Evolutionary conservation across 2,329 filamentous ascomycete genomes (phyloP).

Genomic region (Paraphoma chrysanthemicola): DNA sequence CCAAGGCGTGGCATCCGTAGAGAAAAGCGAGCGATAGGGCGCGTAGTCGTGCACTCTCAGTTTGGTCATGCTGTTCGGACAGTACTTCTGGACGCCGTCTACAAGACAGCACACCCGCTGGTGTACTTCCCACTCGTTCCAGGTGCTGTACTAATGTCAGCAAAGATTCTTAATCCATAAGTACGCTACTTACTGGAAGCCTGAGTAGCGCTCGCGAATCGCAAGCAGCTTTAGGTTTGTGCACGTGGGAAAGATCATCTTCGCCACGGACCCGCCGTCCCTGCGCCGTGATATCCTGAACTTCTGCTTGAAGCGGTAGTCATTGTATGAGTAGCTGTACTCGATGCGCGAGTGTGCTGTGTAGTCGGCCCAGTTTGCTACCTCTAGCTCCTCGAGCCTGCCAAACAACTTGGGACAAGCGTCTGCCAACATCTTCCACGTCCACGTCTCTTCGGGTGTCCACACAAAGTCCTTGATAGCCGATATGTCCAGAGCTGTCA

Average conservation of each 20-base stretch:
- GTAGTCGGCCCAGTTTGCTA: slow-evolving; percentile 48
- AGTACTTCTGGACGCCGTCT: slow-evolving; percentile 40
- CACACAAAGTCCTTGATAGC: slow-evolving; percentile 48
- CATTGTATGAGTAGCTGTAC: slow-evolving; percentile 46
- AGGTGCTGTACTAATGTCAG: slow-evolving; percentile 29
- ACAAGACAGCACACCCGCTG: slow-evolving; percentile 46
- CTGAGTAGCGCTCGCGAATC: slow-evolving; percentile 42
- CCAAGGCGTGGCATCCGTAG: slow-evolving; percentile 40
- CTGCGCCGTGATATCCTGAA: slow-evolving; percentile 44
- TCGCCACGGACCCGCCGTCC: slow-evolving; percentile 43
- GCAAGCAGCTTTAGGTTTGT: slow-evolving; percentile 39
- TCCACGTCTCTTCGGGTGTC: slow-evolving; percentile 47
- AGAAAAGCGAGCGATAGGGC: slow-evolving; percentile 43
- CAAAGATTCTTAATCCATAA: neutral
- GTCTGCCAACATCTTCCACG: slow-evolving; percentile 42
- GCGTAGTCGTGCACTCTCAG: slow-evolving; percentile 45
- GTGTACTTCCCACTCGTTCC: slow-evolving; percentile 49
- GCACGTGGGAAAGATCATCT: slow-evolving; percentile 41
- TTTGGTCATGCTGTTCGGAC: slow-evolving; percentile 39
- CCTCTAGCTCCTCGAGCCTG: slow-evolving; percentile 43
- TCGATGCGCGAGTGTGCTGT: slow-evolving; percentile 44
- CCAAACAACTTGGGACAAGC: slow-evolving; percentile 40
- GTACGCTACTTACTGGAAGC: slow-evolving; percentile 33
- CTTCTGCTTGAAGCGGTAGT: slow-evolving; percentile 45
- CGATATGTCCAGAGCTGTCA: slow-evolving; percentile 42